Evolutionary conservation across 176 grass and related monocot genomes (phyloP).

Genomic region (Microstegium vimineum): DNA sequence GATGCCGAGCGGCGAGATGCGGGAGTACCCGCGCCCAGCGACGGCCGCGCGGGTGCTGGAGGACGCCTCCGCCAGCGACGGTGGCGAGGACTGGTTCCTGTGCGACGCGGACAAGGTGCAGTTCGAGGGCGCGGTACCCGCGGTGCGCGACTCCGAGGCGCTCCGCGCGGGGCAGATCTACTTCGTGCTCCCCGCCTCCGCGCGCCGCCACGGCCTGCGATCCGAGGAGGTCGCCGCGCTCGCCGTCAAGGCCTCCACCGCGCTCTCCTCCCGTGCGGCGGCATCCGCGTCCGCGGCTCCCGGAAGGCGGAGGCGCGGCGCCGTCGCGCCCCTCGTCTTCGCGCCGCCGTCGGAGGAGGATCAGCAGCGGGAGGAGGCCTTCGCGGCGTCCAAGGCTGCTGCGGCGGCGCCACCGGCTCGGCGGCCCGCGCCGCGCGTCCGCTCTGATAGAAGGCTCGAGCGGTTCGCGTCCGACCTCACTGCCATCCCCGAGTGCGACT

Average conservation of each 20-base stretch:
- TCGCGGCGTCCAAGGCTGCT: neutral
- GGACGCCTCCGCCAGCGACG: neutral
- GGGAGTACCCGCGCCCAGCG: slow-evolving; percentile 30
- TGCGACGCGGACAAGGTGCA: slow-evolving; percentile 72
- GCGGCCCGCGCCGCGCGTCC: neutral
- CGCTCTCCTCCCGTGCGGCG: slow-evolving; percentile 14
- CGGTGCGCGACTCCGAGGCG: neutral
- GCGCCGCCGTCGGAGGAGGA: neutral
- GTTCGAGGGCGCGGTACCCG: slow-evolving; percentile 31
- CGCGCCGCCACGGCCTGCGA: slow-evolving; percentile 19
- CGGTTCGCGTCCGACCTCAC: slow-evolving; percentile 44
- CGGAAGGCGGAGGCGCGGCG: neutral
- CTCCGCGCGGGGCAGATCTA: slow-evolving; percentile 65
- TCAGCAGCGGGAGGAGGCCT: neutral
- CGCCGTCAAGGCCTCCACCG: slow-evolving; percentile 45
- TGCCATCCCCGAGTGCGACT: slow-evolving; percentile 56
- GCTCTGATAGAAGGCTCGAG: neutral
- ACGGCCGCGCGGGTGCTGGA: slow-evolving; percentile 31
- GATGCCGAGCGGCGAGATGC: slow-evolving; percentile 40
- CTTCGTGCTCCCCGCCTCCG: slow-evolving; percentile 50
- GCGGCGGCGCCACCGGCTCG: neutral
- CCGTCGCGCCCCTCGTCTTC: slow-evolving; percentile 41
- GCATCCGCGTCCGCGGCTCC: neutral
- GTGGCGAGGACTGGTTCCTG: slow-evolving; percentile 23
- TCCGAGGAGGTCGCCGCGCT: slow-evolving; percentile 60